A percentile compares a stretch with the other conserved stretches of the same genome.
phyloP scores from a whole-genome alignment of 192 early-diverging fungal genomes.

The Phlyctochytrium arcticum region DNA sequence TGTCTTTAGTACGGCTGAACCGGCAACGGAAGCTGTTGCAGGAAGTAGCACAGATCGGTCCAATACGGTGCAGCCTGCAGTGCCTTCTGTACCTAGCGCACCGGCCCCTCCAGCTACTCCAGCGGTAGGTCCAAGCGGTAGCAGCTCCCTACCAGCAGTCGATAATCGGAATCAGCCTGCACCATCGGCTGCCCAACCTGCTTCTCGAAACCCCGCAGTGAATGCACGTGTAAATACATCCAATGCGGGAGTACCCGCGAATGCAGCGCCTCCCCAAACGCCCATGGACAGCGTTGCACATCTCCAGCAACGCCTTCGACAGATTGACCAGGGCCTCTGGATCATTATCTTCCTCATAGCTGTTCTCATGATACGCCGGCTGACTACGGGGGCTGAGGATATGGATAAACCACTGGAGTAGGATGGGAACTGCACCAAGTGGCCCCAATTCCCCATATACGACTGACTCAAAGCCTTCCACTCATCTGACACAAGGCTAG shows the following conservation, averaged over 20 bases:
- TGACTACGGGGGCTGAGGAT: not conserved
- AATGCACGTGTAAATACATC: not conserved
- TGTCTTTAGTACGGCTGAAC: slow-evolving; percentile 3
- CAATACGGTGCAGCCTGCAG: not conserved
- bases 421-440: too few relatives aligned
- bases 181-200: not conserved
- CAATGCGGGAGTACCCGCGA: not conserved
- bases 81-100: not conserved
- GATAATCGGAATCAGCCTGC: not conserved
- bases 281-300: not conserved
- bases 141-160: not conserved
- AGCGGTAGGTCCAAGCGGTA: not conserved
- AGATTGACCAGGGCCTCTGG: slow-evolving; percentile 2
- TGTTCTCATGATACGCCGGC: not conserved
- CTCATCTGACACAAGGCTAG: too few relatives aligned
- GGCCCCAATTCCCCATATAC: too few relatives aligned
- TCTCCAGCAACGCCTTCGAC: not conserved
- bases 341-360: slow-evolving; percentile 12
- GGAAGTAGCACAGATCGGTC: not conserved
- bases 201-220: not conserved
- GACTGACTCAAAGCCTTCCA: too few relatives aligned
- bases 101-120: not conserved
- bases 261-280: not conserved
- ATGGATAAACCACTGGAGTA: not conserved
- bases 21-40: not conserved